A percentile compares a stretch with the other conserved stretches of the same genome.
Conservation (phyloP, 2,329 filamentous ascomycete species). For the Penicillium sp. region DNA sequence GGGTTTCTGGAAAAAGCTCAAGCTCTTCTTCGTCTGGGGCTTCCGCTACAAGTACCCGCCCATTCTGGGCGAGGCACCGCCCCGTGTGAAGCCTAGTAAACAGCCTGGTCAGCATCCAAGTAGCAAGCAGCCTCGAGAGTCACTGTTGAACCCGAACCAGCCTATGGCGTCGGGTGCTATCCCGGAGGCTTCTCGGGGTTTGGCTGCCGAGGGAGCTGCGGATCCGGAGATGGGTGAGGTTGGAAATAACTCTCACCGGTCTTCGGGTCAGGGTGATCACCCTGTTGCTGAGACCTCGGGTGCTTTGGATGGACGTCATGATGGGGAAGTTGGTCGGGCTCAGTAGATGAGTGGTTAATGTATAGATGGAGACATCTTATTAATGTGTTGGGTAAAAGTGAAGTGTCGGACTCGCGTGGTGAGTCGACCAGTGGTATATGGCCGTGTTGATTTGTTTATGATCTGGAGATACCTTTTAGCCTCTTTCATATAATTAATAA, state of each 20-base stretch:
- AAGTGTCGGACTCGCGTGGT: too few relatives aligned
- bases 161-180: neutral
- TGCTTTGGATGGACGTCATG: neutral
- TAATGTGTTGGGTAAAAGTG: neutral
- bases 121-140: neutral
- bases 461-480: too few relatives aligned
- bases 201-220: neutral
- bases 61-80: slow-evolving; percentile 29
- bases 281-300: slow-evolving; percentile 7
- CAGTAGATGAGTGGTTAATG: neutral
- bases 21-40: slow-evolving; percentile 31
- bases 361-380: neutral
- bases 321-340: slow-evolving; percentile 16
- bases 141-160: slow-evolving; percentile 8
- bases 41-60: slow-evolving; percentile 32
- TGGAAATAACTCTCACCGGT: neutral
- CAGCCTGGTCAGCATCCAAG: slow-evolving; percentile 16
- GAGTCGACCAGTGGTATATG: too few relatives aligned
- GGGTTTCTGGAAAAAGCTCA: slow-evolving; percentile 25
- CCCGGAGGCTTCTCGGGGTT: neutral
- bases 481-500: too few relatives aligned
- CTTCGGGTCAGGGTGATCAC: neutral
- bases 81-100: slow-evolving; percentile 21
- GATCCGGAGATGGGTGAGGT: slow-evolving; percentile 10
- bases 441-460: too few relatives aligned